Conservation (phyloP, 164 flowering plant species). For the Umbellularia californica region DNA sequence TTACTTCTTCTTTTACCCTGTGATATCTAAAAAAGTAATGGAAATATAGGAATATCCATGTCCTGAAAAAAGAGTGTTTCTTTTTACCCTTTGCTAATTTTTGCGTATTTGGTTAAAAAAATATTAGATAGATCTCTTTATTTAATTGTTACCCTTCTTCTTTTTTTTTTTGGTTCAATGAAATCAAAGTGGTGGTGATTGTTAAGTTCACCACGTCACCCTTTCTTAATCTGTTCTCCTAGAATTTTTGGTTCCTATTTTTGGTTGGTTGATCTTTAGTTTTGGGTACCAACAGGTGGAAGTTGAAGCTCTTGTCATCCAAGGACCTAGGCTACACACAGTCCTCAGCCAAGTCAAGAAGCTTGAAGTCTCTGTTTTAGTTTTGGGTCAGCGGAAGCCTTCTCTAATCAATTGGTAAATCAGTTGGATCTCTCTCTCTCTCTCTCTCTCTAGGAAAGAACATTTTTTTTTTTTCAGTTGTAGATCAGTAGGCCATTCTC, state of each 20-base stretch:
- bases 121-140: neutral
- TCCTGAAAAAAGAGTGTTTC: too few relatives aligned
- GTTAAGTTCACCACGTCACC: too few relatives aligned
- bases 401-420: constrained; percentile 59
- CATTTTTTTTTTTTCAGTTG: too few relatives aligned
- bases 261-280: neutral
- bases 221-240: neutral
- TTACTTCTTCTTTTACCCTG: neutral
- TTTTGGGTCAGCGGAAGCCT: constrained; percentile 70
- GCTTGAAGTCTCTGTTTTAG: constrained; percentile 80
- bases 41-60: neutral
- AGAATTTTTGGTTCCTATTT: neutral
- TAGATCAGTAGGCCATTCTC: too few relatives aligned
- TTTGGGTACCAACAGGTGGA: constrained; percentile 50
- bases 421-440: neutral
- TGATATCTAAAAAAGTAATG: neutral
- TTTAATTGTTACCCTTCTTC: too few relatives aligned
- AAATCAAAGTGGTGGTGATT: neutral
- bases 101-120: too few relatives aligned
- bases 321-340: constrained; percentile 71
- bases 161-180: too few relatives aligned
- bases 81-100: too few relatives aligned
- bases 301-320: constrained; percentile 73
- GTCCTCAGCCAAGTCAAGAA: constrained; percentile 93
- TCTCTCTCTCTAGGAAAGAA: neutral